Evolutionary conservation across 1,284 basidiomycete genomes (phyloP).

Genomic region (Cutaneotrichosporon arboriforme): DNA sequence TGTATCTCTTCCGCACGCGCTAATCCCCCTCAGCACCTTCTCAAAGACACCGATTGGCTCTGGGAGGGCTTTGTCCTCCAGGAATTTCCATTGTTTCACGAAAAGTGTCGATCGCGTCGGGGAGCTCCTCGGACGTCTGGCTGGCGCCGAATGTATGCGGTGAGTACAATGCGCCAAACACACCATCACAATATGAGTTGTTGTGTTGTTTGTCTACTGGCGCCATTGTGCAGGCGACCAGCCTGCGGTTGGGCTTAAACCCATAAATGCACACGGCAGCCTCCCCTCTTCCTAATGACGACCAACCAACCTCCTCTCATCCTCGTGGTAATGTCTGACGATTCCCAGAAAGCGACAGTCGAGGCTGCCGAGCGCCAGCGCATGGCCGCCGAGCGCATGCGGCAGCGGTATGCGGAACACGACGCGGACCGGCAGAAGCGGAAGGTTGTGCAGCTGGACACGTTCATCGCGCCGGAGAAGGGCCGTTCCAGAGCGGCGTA

Average conservation of each 20-base stretch:
- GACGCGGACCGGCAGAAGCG: slow-evolving; percentile 34
- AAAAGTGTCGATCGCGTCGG: slow-evolving; percentile 22
- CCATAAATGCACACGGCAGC: too few relatives aligned
- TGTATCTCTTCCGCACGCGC: not conserved
- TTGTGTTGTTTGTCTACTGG: too few relatives aligned
- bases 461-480: slow-evolving; percentile 13
- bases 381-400: slow-evolving; percentile 27
- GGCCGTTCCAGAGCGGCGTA: not conserved
- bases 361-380: slow-evolving; percentile 31
- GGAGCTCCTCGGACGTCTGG: slow-evolving; percentile 32
- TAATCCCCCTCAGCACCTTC: slow-evolving; percentile 27
- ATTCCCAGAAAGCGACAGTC: slow-evolving; percentile 32
- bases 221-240: too few relatives aligned
- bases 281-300: not conserved
- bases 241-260: too few relatives aligned
- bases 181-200: too few relatives aligned
- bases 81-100: slow-evolving; percentile 34
- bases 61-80: slow-evolving; percentile 37
- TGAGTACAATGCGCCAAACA: too few relatives aligned
- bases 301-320: too few relatives aligned
- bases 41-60: slow-evolving; percentile 43
- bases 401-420: slow-evolving; percentile 34
- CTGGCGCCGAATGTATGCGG: slow-evolving; percentile 41
- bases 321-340: not conserved
- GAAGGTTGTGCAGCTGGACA: slow-evolving; percentile 35